phyloP scores from a whole-genome alignment of 2,329 filamentous ascomycete genomes.

The Talaromyces sp. region DNA sequence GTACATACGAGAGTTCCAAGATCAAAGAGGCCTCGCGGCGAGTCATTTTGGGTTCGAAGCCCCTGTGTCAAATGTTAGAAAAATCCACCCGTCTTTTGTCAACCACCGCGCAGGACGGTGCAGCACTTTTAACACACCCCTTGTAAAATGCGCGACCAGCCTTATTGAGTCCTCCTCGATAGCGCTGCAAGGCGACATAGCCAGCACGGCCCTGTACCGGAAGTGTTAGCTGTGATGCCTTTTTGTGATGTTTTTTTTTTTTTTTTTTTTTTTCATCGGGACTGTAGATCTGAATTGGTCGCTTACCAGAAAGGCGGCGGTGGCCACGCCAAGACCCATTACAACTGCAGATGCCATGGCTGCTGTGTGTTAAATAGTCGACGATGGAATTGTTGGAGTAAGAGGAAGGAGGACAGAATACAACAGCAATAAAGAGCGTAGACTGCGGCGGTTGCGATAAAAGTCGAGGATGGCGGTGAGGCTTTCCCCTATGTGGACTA shows the following conservation, averaged over 20 bases:
- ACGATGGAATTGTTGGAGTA: neutral
- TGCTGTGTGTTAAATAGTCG: neutral
- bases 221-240: slow-evolving; percentile 8
- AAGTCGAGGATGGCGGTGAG: slow-evolving; percentile 23
- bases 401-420: neutral
- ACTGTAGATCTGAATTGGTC: neutral
- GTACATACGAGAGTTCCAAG: slow-evolving; percentile 73
- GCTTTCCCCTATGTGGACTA: neutral
- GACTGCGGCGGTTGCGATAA: slow-evolving; percentile 22
- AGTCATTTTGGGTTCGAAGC: slow-evolving; percentile 96
- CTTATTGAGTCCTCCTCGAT: slow-evolving; percentile 61
- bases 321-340: slow-evolving; percentile 41
- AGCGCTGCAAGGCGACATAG: slow-evolving; percentile 79
- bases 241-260: neutral
- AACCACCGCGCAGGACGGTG: neutral
- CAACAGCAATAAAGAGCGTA: neutral
- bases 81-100: slow-evolving; percentile 7
- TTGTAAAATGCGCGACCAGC: slow-evolving; percentile 95
- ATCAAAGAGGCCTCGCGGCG: slow-evolving; percentile 86
- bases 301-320: slow-evolving; percentile 72
- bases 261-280: neutral
- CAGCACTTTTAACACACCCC: slow-evolving; percentile 43
- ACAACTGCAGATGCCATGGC: slow-evolving; percentile 40
- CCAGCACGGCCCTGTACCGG: slow-evolving; percentile 74
- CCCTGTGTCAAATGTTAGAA: slow-evolving; percentile 34